These are phyloP conservation scores for Eleusine indica DNA, from an alignment of 176 grass and related monocot genomes.

Conservation along the genomic window DNA sequence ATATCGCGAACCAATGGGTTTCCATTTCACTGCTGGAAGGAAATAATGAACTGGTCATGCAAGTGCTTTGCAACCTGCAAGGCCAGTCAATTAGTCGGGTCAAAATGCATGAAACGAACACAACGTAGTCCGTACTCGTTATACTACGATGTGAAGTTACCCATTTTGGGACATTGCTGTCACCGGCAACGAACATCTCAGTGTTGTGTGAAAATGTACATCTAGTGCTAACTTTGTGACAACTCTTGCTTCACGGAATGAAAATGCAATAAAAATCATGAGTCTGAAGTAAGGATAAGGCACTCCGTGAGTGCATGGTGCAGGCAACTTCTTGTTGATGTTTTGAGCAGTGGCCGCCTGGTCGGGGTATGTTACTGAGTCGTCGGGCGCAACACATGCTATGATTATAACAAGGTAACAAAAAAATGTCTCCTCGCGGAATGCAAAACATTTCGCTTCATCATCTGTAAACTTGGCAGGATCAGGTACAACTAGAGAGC, in stretches of 20 bases:
- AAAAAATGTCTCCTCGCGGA: too few relatives aligned
- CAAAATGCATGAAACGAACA: neutral
- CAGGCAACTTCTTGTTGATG: neutral
- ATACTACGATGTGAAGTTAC: neutral
- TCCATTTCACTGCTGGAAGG: constrained; percentile 57
- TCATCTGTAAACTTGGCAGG: too few relatives aligned
- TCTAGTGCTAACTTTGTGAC: neutral
- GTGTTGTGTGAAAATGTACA: neutral
- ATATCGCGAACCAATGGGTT: constrained; percentile 76
- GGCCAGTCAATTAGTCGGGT: neutral
- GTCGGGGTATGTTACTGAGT: too few relatives aligned
- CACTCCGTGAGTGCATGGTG: neutral
- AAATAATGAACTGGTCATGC: neutral
- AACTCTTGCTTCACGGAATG: neutral
- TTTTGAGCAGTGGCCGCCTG: neutral
- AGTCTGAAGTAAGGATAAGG: neutral
- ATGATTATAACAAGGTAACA: too few relatives aligned
- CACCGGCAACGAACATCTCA: neutral
- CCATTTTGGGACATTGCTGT: neutral
- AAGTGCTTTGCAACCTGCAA: neutral
- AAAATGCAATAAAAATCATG: neutral
- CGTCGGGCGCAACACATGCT: too few relatives aligned
- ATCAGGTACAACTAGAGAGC: too few relatives aligned
- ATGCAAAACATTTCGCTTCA: too few relatives aligned
- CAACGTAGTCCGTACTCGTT: neutral